phyloP scores from a whole-genome alignment of 345 rosid genomes.

The Ceriops decandra region DNA sequence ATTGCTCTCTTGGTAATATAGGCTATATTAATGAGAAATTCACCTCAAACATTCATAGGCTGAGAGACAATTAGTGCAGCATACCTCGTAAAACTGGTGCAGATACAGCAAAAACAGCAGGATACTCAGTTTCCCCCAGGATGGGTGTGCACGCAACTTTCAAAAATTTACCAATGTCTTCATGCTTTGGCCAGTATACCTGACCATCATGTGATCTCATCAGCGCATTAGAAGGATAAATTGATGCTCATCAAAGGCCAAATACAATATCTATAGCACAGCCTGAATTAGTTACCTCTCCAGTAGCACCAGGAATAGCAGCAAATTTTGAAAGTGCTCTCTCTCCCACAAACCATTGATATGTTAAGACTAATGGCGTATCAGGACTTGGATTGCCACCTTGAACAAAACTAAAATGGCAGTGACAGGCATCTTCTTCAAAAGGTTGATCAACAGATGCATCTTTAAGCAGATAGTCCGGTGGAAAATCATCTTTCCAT shows the following conservation, averaged over 20 bases:
- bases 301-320: conserved; percentile 68
- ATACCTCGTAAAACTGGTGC: conserved; percentile 78
- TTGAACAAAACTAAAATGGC: conserved; percentile 66
- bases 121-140: conserved; percentile 65
- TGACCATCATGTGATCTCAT: conserved; percentile 27
- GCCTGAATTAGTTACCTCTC: conserved; percentile 53
- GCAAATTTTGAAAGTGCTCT: conserved; percentile 65
- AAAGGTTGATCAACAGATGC: conserved; percentile 81
- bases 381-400: conserved; percentile 51
- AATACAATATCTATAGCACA: neutral
- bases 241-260: neutral
- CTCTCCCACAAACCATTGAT: conserved; percentile 85
- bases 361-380: conserved; percentile 53
- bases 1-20: neutral
- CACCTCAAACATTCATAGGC: conserved; percentile 8
- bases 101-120: conserved; percentile 76
- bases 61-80: conserved; percentile 7
- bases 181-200: conserved; percentile 94
- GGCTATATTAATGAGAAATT: no score
- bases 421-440: conserved; percentile 82
- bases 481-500: conserved; percentile 78
- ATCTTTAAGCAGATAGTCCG: conserved; percentile 71
- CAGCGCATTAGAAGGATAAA: neutral
- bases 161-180: conserved; percentile 67
- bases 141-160: conserved; percentile 75